Evolutionary conservation across 768 basidiomycete species (phyloP), one percentile per base, ranked within the genome.

Genomic region (Boletus tylopilopsis): DNA sequence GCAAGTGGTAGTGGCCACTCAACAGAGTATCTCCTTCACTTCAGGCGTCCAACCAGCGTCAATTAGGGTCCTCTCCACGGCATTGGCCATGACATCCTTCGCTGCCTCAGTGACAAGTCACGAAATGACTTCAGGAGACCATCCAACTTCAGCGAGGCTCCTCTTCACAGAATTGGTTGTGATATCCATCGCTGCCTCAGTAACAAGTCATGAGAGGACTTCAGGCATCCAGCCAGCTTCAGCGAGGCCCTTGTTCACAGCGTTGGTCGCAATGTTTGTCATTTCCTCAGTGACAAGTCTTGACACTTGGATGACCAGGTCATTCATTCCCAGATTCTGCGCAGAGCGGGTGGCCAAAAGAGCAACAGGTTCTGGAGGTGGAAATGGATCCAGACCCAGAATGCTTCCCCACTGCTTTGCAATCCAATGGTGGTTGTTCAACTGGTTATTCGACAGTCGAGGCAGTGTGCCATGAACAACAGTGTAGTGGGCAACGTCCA

Each of bases 321-420:
- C 46, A 3, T 40, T 33, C 2, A 5, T 16, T 2, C 40, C 46
- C 0, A 8, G 38, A 10, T 22, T 9, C 11, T 25, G 32, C 15
- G 15, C 18, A n/a, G 21, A 32, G 3, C 22, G 46, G 2, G 34
- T 6, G 9, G 38, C 37, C 10, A 34, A 0, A 4, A 22, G 6
- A 1, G 16, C 36, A 2, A 54, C 36, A 3, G 53, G 50, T 13
- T 51, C 50, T 2, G 40, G 53, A 1, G 37, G 32, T 0, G 36
- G 24, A 18, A 47, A 15, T 1, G 50, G 53, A 0, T 50, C 50
- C 2, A 51, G 4, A 5, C 53, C 53, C 3, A 55, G 53, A 3
- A 55, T 13, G 15, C 50, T 55, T 1, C 45, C 33, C 54, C 54
- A 55, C 23, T 47, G 29, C 4, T 38, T 36, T 2, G 29, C 18